Base-by-base conservation (phyloP, 805 yeast species). In the Pichia manshurica region DNA sequence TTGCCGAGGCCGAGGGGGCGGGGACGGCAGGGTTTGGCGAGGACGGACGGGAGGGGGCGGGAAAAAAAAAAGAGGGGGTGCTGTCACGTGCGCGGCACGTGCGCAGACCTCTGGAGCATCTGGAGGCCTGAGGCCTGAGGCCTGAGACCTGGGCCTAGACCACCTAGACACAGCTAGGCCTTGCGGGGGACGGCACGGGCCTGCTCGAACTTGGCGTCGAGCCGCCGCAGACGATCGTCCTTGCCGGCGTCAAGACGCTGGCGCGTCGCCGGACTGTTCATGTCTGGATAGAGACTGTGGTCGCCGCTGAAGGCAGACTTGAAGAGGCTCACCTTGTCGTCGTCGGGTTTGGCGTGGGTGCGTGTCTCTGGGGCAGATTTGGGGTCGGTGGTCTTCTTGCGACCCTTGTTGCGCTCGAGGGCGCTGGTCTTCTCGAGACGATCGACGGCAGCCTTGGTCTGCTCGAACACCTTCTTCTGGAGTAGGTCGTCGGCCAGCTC, bases 351-450 rank as follows among this genome's bases (percentile, higher is more conserved):
- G n/a, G n/a, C n/a, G n/a, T n/a, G n/a, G n/a, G n/a, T n/a, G n/a
- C n/a, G n/a, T n/a, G n/a, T n/a, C n/a, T n/a, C n/a, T n/a, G n/a
- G n/a, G 29, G 29, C 29, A 10, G 29, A 25, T 10, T 25, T 25
- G 29, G 29, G 19, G 9, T 28, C n/a, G 39, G n/a, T 38, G 35
- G 12, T 10, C 28, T 4, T 38, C 39, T 29, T 46, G 44, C 49
- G 48, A 15, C 37, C 23, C n/a, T 45, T 52, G 58, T 82, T 84
- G 43, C 93, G 69, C 57, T 77, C 82, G 3, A 78, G 66, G 0
- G 95, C 96, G 35, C 87, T 76, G 49, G 71, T 73, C 64, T 78
- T 85, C 62, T 91, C 98, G 22, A 85, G 62, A 9, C 62, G 65
- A 4, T 68, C 77, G 37, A 91, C 79, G 32, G 74, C 60, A 47